Conservation (phyloP, 192 early-diverging fungal species). For the Phlyctochytrium arcticum region DNA sequence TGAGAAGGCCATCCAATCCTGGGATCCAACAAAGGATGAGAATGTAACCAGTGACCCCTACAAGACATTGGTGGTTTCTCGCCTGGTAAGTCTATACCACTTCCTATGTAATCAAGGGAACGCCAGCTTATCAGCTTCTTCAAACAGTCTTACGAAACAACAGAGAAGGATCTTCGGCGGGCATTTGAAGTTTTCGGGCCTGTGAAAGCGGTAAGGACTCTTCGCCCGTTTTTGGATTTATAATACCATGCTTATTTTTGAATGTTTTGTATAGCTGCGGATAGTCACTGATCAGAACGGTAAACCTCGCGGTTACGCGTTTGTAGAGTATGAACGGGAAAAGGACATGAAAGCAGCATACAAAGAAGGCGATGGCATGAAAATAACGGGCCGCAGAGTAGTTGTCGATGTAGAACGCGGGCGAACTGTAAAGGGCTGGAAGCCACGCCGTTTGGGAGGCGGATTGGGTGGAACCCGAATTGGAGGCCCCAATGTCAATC, state of each 20-base stretch:
- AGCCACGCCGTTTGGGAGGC: constrained; percentile 78
- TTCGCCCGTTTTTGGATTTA: neutral
- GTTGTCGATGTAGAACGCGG: constrained; percentile 95
- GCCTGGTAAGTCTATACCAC: constrained; percentile 51
- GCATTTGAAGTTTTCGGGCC: constrained; percentile 81
- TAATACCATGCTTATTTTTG: neutral
- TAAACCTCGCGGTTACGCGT: constrained; percentile 89
- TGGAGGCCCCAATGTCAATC: constrained; percentile 42
- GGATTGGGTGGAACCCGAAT: constrained; percentile 72
- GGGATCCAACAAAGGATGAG: constrained; percentile 72
- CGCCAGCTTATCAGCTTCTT: neutral
- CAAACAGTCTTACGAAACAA: constrained; percentile 61
- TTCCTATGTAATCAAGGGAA: neutral
- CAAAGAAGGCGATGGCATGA: constrained; percentile 83
- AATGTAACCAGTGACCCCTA: constrained; percentile 80
- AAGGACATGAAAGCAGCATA: constrained; percentile 76
- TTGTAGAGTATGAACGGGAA: constrained; percentile 92
- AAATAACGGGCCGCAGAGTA: constrained; percentile 77
- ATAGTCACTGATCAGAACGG: constrained; percentile 62
- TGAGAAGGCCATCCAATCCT: constrained; percentile 47
- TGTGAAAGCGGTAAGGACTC: constrained; percentile 64
- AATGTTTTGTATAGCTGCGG: constrained; percentile 48
- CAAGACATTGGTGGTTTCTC: constrained; percentile 85
- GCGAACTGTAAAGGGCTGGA: constrained; percentile 94
- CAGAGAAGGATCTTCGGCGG: constrained; percentile 68